phyloP scores from a whole-genome alignment of 495 filamentous ascomycete species.

The Lineolata rhizophorae region DNA sequence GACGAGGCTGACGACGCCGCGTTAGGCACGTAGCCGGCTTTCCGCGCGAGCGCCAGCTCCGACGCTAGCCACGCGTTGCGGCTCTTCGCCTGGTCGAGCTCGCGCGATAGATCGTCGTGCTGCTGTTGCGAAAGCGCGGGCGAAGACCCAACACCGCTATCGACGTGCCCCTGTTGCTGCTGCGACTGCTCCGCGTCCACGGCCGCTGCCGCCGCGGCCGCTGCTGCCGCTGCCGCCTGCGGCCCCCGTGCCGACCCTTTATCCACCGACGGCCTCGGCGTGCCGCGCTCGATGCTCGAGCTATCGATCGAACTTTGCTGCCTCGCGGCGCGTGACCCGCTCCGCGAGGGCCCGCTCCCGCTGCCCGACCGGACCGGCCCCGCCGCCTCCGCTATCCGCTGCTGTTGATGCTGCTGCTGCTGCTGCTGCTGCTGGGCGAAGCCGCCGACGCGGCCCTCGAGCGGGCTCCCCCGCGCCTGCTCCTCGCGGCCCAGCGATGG shows the following conservation, averaged over 20 bases:
- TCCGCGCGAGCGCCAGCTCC: slow-evolving; percentile 72
- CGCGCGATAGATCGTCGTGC: slow-evolving; percentile 42
- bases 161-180: slow-evolving; percentile 12
- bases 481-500: slow-evolving; percentile 25
- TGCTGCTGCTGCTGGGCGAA: not conserved
- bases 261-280: slow-evolving; percentile 10
- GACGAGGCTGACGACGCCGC: slow-evolving; percentile 14
- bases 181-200: no score
- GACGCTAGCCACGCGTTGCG: slow-evolving; percentile 95
- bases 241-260: slow-evolving; percentile 3
- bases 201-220: not conserved
- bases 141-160: slow-evolving; percentile 18
- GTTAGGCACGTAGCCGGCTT: slow-evolving; percentile 65
- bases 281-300: slow-evolving; percentile 7
- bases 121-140: slow-evolving; percentile 16
- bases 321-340: slow-evolving; percentile 8
- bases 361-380: not conserved
- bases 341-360: slow-evolving; percentile 8
- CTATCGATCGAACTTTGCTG: slow-evolving; percentile 12
- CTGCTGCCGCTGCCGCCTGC: not conserved
- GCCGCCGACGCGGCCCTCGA: not conserved
- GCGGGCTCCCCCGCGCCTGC: slow-evolving; percentile 10
- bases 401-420: not conserved
- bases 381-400: no score
- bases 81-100: slow-evolving; percentile 60